phyloP scores from a whole-genome alignment of 2,329 filamentous ascomycete genomes.

The Fusarium tjaetaba region DNA sequence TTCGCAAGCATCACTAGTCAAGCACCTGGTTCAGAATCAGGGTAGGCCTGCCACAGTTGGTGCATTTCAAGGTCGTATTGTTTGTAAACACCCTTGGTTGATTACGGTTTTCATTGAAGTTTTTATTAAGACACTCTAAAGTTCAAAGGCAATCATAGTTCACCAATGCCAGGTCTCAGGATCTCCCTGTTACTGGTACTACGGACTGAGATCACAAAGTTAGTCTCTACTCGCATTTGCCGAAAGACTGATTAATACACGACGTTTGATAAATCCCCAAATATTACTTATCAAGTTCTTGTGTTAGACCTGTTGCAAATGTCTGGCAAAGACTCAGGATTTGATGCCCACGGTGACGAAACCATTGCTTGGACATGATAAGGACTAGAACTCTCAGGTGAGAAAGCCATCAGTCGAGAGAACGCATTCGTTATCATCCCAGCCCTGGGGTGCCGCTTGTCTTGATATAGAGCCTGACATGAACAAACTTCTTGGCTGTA shows the following conservation, averaged over 20 bases:
- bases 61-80: not conserved
- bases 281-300: not conserved
- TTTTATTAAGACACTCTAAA: not conserved
- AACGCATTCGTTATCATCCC: not conserved
- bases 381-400: not conserved
- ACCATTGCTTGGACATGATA: not conserved
- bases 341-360: not conserved
- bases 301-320: not conserved
- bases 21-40: not conserved
- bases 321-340: not conserved
- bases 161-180: not conserved
- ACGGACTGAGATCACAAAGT: not conserved
- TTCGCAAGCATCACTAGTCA: not conserved
- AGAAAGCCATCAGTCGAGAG: not conserved
- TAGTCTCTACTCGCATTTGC: not conserved
- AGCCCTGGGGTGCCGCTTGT: not conserved
- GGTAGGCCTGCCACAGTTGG: not conserved
- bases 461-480: not conserved
- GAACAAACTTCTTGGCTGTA: not conserved
- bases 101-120: too few species aligned
- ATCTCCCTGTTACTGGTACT: not conserved
- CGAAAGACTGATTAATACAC: not conserved
- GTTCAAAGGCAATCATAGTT: not conserved
- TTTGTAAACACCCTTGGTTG: not conserved
- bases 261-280: not conserved